These are phyloP conservation scores for Citrus sinensis DNA, from an alignment of 345 rosid genomes.

Conservation along the genomic window DVS_A1.0 CM039166.1:6679001-6679500, in stretches of 20 bases:
- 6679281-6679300: neutral
- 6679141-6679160: neutral
- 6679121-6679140: constrained; percentile 83
- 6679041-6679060: constrained; percentile 63
- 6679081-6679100: constrained; percentile 80
- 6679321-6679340: neutral
- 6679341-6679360: neutral
- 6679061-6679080: constrained; percentile 79
- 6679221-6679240: neutral
- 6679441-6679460: neutral
- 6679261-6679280: neutral
- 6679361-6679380: neutral
- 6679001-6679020: constrained; percentile 63
- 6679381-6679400: neutral
- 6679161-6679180: neutral
- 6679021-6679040: constrained; percentile 61
- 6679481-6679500: neutral
- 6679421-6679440: neutral
- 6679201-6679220: neutral
- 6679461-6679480: neutral
- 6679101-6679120: constrained; percentile 62
- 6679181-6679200: neutral
- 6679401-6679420: neutral
- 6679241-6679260: neutral
- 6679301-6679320: neutral